These are phyloP conservation scores for Orbilia blumenaviensis DNA, from an alignment of 2,329 filamentous ascomycete genomes.

Conservation along the genomic window DNA sequence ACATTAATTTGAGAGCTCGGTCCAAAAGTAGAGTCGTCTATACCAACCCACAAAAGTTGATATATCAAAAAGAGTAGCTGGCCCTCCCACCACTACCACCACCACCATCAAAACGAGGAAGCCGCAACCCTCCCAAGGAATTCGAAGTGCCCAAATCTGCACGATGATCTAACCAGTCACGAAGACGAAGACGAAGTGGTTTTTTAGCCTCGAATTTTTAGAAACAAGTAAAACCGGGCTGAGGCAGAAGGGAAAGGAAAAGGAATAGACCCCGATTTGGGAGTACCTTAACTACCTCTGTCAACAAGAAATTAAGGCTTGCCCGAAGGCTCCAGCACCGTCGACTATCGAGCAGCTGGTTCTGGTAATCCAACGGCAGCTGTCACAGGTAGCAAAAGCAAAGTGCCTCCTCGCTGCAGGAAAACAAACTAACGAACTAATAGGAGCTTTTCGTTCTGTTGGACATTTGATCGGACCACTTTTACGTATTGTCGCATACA, in stretches of 20 bases:
- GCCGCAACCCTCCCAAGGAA: conserved; percentile 1
- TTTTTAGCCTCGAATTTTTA: conserved; percentile 52
- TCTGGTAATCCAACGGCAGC: conserved; percentile 27
- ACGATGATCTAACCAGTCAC: conserved; percentile 54
- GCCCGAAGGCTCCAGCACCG: conserved; percentile 45
- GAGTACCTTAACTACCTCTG: neutral
- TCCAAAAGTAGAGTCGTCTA: conserved; percentile 7
- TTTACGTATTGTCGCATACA: conserved; percentile 36
- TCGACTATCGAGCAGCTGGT: conserved; percentile 43
- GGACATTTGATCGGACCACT: conserved; percentile 52
- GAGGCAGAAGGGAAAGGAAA: conserved; percentile 44
- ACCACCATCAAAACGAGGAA: conserved; percentile 27
- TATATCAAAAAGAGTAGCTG: conserved; percentile 43
- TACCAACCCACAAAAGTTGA: conserved; percentile 33
- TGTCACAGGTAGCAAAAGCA: conserved; percentile 53
- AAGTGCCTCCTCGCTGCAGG: conserved; percentile 18
- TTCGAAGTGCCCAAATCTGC: conserved; percentile 43
- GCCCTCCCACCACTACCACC: conserved; percentile 27
- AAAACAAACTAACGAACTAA: conserved; percentile 54
- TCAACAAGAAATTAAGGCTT: conserved; percentile 13
- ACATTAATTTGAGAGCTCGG: conserved; percentile 19
- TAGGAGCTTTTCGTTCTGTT: conserved; percentile 51
- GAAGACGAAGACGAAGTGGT: conserved; percentile 52
- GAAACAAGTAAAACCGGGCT: conserved; percentile 51
- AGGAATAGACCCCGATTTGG: conserved; percentile 42